Evolutionary conservation across 345 rosid genomes (phyloP), one percentile per base, ranked within the genome.

Genomic region (Noccaea caerulescens): DNA sequence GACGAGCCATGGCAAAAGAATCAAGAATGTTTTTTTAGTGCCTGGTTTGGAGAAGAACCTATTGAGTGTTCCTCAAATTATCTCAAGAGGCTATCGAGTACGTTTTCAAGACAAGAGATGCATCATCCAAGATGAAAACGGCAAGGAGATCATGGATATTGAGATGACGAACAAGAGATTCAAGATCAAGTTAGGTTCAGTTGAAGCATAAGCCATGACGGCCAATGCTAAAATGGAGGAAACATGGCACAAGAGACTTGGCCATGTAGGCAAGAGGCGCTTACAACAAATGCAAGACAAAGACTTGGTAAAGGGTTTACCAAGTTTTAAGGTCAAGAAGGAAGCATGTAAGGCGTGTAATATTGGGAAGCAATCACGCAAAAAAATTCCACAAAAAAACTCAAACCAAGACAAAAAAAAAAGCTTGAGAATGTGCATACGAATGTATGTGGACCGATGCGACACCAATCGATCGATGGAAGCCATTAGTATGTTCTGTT

Each of bases 161-260:
- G 11, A 2, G n/a, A 51, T 33, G 60, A 55, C 42, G 1, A 10
- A 34, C 23, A 55, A 38, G 2, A 58, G 33, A 5, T 58, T 38
- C 33, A 38, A 13, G 4, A 58, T 58, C 46, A 58, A 10, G 46
- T 0, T 58, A 11, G 16, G 27, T 16, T 47, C 27, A 2, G 52
- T 20, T 3, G 10, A 47, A 3, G 53, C 18, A 8, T 27, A 47
- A 16, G 63, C 46, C 32, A 58, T 58, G 63, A 18, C 6, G 2
- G 5, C 46, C 4, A 37, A 46, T 18, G 27, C 10, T 1, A 0
- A 38, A 9, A 58, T 37, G 32, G 46, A 16, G 1, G 46, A 16
- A 4, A 58, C 63, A 16, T 58, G 46, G 33, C 63, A 58, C 14
- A 38, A 16, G 33, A 58, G 32, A 18, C 33, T 37, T 38, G 46